These are phyloP conservation scores for Penicillium taxi DNA, from an alignment of 495 filamentous ascomycete species.

Conservation along the genomic window DNA sequence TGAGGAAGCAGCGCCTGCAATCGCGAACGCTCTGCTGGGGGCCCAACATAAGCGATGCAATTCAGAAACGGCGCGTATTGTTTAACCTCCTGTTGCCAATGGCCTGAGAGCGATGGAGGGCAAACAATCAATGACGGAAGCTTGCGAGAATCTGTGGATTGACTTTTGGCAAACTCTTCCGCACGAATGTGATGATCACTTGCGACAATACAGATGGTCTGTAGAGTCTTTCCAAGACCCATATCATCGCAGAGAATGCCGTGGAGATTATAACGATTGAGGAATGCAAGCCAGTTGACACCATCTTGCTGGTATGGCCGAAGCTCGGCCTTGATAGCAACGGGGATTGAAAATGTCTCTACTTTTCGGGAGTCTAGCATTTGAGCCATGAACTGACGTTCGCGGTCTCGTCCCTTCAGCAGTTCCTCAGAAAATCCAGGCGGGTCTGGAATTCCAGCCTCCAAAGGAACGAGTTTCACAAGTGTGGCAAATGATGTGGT, in stretches of 20 bases:
- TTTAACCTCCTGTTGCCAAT: conserved; percentile 97
- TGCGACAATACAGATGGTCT: conserved; percentile 95
- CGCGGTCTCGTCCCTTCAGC: conserved; percentile 79
- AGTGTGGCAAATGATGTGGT: conserved; percentile 96
- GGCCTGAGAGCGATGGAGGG: conserved; percentile 92
- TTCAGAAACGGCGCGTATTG: conserved; percentile 90
- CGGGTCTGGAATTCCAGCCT: conserved; percentile 95
- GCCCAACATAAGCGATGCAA: conserved; percentile 82
- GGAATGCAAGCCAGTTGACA: conserved; percentile 97
- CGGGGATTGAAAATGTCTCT: conserved; percentile 85
- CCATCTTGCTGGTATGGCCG: conserved; percentile 97
- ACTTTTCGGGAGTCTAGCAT: conserved; percentile 95
- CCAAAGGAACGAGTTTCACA: conserved; percentile 96
- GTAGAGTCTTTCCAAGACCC: conserved; percentile 95
- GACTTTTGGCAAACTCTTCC: conserved; percentile 77
- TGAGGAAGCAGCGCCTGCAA: conserved; percentile 57
- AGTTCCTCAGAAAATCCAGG: conserved; percentile 84
- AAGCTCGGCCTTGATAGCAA: conserved; percentile 91
- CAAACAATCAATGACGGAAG: conserved; percentile 92
- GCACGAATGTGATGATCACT: conserved; percentile 92
- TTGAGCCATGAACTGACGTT: conserved; percentile 92
- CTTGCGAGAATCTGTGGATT: conserved; percentile 63
- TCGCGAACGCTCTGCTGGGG: conserved; percentile 66
- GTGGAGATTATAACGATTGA: conserved; percentile 95
- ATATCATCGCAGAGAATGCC: conserved; percentile 99